A percentile compares a stretch with the other conserved stretches of the same genome.
Evolutionary conservation across 345 rosid genomes (phyloP).

Genomic region (Hevea brasiliensis): DNA sequence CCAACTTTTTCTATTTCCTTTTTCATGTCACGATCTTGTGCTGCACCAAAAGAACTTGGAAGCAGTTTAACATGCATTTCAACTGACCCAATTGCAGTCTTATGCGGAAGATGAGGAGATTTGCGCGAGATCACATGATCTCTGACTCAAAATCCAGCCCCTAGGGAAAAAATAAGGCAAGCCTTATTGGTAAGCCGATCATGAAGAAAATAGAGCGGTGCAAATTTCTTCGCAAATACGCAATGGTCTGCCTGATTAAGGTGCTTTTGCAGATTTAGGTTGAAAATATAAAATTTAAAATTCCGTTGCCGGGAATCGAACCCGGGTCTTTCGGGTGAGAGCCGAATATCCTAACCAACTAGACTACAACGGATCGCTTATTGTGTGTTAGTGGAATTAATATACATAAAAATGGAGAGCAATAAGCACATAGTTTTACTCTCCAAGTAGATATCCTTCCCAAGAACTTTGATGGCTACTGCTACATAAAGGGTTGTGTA

Average conservation of each 20-base stretch:
- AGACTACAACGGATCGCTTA: constrained; percentile 36
- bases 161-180: constrained; percentile 22
- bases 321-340: constrained; percentile 76
- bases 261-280: too few species aligned
- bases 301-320: constrained; percentile 72
- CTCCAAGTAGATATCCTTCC: too few species aligned
- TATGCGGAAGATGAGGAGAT: not conserved
- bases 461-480: too few species aligned
- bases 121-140: constrained; percentile 19
- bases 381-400: too few species aligned
- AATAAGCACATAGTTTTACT: too few species aligned
- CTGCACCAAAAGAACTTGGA: not conserved
- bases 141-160: constrained; percentile 22
- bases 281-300: too few species aligned
- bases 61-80: constrained; percentile 2
- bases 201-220: too few species aligned
- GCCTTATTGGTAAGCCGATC: constrained; percentile 19
- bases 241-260: not conserved
- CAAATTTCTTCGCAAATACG: not conserved
- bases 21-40: not conserved
- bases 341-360: constrained; percentile 78
- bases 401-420: too few species aligned
- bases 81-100: not conserved
- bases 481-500: too few species aligned
- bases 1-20: constrained; percentile 6